phyloP scores from a whole-genome alignment of 441 rosid genomes.

The Croton setiger region DNA sequence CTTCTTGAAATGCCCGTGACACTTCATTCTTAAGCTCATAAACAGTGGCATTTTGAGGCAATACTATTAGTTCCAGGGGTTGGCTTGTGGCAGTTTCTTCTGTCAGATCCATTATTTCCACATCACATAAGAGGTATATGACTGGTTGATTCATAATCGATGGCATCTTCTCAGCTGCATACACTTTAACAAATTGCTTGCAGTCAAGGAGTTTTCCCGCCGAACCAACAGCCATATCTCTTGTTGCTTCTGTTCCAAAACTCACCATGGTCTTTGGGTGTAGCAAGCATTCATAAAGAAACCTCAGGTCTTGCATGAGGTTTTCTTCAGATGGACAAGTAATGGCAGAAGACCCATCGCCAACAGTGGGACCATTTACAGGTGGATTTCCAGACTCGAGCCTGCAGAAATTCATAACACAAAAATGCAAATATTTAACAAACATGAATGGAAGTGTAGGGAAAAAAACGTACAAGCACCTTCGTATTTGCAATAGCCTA shows the following conservation, averaged over 20 bases:
- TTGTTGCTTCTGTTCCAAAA: constrained; percentile 29
- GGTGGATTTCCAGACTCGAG: constrained; percentile 42
- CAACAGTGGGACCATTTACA: background rate
- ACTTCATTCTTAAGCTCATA: constrained; percentile 55
- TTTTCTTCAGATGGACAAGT: constrained; percentile 43
- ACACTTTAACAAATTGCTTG: constrained; percentile 65
- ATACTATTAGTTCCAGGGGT: constrained; percentile 42
- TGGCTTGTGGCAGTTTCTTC: constrained; percentile 31
- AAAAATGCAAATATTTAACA: background rate
- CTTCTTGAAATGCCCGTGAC: constrained; percentile 51
- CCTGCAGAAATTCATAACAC: constrained; percentile 30
- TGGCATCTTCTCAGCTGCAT: constrained; percentile 27
- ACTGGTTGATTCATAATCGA: constrained; percentile 17
- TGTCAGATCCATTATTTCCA: constrained; percentile 37
- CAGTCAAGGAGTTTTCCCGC: constrained; percentile 62
- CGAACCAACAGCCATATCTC: constrained; percentile 30
- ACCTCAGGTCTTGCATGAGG: constrained; percentile 44
- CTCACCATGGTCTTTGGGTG: constrained; percentile 38
- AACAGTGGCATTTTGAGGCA: constrained; percentile 44
- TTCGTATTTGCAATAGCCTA: background rate
- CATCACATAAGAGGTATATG: constrained; percentile 39
- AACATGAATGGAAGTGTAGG: background rate
- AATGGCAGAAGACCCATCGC: constrained; percentile 21
- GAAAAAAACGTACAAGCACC: background rate
- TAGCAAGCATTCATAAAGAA: constrained; percentile 43